Evolutionary conservation across 768 basidiomycete species (phyloP).

Genomic region (Suillus fuscotomentosus): DNA sequence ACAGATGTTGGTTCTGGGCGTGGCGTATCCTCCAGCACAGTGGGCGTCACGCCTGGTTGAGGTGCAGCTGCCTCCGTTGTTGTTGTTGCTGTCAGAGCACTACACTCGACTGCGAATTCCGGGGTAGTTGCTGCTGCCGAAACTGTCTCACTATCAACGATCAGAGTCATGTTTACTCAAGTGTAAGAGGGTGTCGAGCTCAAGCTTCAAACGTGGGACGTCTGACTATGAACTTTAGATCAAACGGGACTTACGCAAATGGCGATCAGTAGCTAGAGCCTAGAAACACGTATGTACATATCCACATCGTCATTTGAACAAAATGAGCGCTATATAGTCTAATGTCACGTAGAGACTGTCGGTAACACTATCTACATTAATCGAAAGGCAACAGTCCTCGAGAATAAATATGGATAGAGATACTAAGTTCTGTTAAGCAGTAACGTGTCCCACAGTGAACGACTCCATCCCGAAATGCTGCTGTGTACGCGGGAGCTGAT

Average conservation of each 20-base stretch:
- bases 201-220: background rate
- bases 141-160: slow-evolving; percentile 2
- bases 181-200: background rate
- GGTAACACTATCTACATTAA: background rate
- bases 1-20: background rate
- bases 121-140: background rate
- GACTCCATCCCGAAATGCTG: slow-evolving; percentile 5
- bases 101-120: slow-evolving; percentile 4
- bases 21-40: background rate
- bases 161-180: background rate
- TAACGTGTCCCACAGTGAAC: slow-evolving; percentile 15
- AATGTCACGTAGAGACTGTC: background rate
- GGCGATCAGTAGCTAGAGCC: too few relatives aligned
- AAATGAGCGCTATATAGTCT: background rate
- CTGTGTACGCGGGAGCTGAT: slow-evolving; percentile 7
- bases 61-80: slow-evolving; percentile 3
- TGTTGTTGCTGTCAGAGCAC: background rate
- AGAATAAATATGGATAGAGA: slow-evolving; percentile 24
- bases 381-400: background rate
- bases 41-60: slow-evolving; percentile 6
- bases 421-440: slow-evolving; percentile 14
- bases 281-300: background rate
- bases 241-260: too few relatives aligned
- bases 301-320: background rate
- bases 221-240: background rate